Evolutionary conservation across 2,329 filamentous ascomycete species (phyloP).

Genomic region (Curvularia sp.): DNA sequence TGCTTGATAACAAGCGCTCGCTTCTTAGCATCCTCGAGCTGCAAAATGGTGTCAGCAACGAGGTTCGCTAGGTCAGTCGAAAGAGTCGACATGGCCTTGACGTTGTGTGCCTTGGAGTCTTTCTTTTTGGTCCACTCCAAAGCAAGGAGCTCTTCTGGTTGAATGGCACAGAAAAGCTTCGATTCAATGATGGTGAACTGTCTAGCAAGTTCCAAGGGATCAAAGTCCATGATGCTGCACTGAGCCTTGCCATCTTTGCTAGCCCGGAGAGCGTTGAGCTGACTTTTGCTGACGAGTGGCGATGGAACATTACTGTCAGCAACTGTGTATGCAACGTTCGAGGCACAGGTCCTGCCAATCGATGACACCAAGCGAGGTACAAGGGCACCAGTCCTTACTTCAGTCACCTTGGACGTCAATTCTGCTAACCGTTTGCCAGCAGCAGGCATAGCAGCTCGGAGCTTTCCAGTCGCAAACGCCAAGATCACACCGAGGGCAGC

Average conservation of each 20-base stretch:
- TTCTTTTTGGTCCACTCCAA: slow-evolving; percentile 94
- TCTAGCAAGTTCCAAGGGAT: slow-evolving; percentile 86
- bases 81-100: slow-evolving; percentile 90
- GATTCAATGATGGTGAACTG: slow-evolving; percentile 95
- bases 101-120: slow-evolving; percentile 80
- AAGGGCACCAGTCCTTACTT: slow-evolving; percentile 70
- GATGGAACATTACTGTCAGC: slow-evolving; percentile 75
- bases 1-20: slow-evolving; percentile 91
- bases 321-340: slow-evolving; percentile 72
- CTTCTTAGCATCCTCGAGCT: slow-evolving; percentile 89
- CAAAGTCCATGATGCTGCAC: slow-evolving; percentile 86
- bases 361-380: slow-evolving; percentile 84
- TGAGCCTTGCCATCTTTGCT: slow-evolving; percentile 75
- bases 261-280: slow-evolving; percentile 72
- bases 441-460: slow-evolving; percentile 72
- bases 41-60: slow-evolving; percentile 90
- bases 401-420: slow-evolving; percentile 77
- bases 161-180: slow-evolving; percentile 86
- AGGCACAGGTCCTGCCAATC: slow-evolving; percentile 85
- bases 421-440: slow-evolving; percentile 83
- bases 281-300: slow-evolving; percentile 75
- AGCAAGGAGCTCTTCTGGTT: slow-evolving; percentile 88
- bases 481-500: slow-evolving; percentile 77
- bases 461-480: slow-evolving; percentile 77
- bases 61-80: slow-evolving; percentile 93